Evolutionary conservation across 2,329 filamentous ascomycete species (phyloP).

Genomic region (Lecanoromycetidae sp.): DNA sequence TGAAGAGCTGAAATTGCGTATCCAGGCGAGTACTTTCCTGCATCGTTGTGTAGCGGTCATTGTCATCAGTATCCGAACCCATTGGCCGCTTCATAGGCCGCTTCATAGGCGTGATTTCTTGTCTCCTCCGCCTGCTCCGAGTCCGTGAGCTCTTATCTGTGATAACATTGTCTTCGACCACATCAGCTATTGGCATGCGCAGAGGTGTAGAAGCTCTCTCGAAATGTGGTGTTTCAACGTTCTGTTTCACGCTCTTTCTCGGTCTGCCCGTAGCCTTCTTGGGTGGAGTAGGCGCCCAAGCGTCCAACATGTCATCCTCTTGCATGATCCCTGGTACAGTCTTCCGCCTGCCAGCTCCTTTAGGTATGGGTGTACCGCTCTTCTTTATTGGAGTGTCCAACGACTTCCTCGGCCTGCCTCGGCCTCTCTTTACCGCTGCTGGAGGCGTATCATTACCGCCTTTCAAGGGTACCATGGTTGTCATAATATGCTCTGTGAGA

Average conservation of each 20-base stretch:
- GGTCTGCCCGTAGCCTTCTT: slow-evolving; percentile 29
- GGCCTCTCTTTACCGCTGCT: slow-evolving; percentile 4
- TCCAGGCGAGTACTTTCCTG: not conserved
- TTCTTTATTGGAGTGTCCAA: slow-evolving; percentile 12
- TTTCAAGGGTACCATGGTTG: slow-evolving; percentile 17
- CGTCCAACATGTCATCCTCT: not conserved
- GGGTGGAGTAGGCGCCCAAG: not conserved
- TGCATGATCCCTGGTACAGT: slow-evolving; percentile 2
- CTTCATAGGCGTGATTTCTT: slow-evolving; percentile 13
- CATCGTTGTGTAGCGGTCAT: not conserved
- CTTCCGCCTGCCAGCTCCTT: slow-evolving; percentile 4
- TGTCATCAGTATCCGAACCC: slow-evolving; percentile 2
- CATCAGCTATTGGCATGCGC: slow-evolving; percentile 12
- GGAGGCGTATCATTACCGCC: slow-evolving; percentile 12
- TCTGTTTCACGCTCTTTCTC: slow-evolving; percentile 24
- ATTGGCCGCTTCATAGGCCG: too few relatives aligned
- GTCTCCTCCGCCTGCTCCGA: slow-evolving; percentile 10
- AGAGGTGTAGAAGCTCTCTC: not conserved
- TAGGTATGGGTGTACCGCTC: slow-evolving; percentile 11
- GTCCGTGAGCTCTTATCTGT: not conserved
- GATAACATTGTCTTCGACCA: slow-evolving; percentile 11
- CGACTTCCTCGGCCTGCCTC: slow-evolving; percentile 16
- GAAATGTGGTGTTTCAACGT: not conserved
- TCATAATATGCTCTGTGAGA: slow-evolving; percentile 10
- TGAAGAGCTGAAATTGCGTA: too few relatives aligned